Percentiles rank a stretch among this genome's conserved stretches.
These are phyloP conservation scores for Nemania abortiva DNA, from an alignment of 2,329 filamentous ascomycete genomes.

Conservation along the genomic window DNA sequence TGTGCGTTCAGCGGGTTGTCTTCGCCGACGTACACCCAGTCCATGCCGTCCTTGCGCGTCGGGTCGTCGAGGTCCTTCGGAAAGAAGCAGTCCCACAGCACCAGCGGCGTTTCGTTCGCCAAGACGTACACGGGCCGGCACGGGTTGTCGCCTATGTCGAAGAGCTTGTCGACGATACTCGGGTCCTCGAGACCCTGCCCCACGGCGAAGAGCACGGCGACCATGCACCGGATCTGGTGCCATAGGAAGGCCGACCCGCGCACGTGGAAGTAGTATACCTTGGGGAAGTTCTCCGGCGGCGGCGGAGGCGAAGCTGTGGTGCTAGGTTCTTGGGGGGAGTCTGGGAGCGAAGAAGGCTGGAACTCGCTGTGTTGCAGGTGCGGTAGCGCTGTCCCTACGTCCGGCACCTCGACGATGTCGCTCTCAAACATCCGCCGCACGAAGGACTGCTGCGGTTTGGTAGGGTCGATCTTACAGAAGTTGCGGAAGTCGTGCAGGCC, in stretches of 20 bases:
- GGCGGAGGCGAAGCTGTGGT: slow-evolving; percentile 20
- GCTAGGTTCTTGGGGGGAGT: slow-evolving; percentile 6
- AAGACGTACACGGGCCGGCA: slow-evolving; percentile 89
- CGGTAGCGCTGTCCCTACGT: slow-evolving; percentile 64
- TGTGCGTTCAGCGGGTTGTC: slow-evolving; percentile 70
- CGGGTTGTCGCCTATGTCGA: slow-evolving; percentile 79
- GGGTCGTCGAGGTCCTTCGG: slow-evolving; percentile 61
- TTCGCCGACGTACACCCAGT: slow-evolving; percentile 85
- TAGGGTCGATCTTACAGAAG: slow-evolving; percentile 92
- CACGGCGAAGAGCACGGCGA: slow-evolving; percentile 90
- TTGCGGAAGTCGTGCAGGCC: slow-evolving; percentile 96
- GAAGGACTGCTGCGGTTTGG: slow-evolving; percentile 90
- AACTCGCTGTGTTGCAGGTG: slow-evolving; percentile 65
- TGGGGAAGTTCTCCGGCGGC: slow-evolving; percentile 57
- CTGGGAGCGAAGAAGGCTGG: slow-evolving; percentile 49
- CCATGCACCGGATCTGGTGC: slow-evolving; percentile 97
- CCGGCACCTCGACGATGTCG: slow-evolving; percentile 78
- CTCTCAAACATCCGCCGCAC: slow-evolving; percentile 82
- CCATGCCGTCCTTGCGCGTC: slow-evolving; percentile 66
- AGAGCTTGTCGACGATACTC: slow-evolving; percentile 76
- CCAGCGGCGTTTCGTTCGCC: slow-evolving; percentile 88
- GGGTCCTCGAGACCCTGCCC: slow-evolving; percentile 88
- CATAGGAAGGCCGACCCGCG: slow-evolving; percentile 94
- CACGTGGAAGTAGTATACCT: slow-evolving; percentile 89
- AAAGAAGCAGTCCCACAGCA: slow-evolving; percentile 97